A percentile compares a stretch with the other conserved stretches of the same genome.
Evolutionary conservation across 768 basidiomycete genomes (phyloP).

Genomic region (Boletellus sp.): DNA sequence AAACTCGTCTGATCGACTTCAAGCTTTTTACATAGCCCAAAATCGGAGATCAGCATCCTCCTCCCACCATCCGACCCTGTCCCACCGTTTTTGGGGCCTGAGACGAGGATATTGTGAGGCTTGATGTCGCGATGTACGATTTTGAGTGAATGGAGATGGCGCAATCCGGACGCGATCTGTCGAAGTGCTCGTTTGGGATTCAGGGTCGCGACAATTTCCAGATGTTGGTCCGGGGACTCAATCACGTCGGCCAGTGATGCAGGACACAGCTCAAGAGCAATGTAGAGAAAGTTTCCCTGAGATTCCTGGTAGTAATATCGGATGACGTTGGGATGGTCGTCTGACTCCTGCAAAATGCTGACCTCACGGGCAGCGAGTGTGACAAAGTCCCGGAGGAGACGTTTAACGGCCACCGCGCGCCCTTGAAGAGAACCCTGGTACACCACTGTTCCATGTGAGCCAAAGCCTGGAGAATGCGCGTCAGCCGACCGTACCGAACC

Average conservation of each 20-base stretch:
- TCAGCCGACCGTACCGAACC: constrained; percentile 5
- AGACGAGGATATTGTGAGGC: constrained; percentile 94
- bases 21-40: constrained; percentile 93
- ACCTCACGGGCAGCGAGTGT: constrained; percentile 94
- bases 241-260: constrained; percentile 85
- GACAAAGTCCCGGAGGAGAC: constrained; percentile 91
- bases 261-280: constrained; percentile 93
- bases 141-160: constrained; percentile 90
- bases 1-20: constrained; percentile 97
- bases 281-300: constrained; percentile 91
- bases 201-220: constrained; percentile 75
- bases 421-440: constrained; percentile 94
- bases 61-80: constrained; percentile 43
- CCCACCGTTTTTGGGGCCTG: constrained; percentile 56
- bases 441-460: constrained; percentile 96
- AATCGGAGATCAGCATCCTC: constrained; percentile 93
- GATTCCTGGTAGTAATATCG: constrained; percentile 97
- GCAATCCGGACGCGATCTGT: constrained; percentile 84
- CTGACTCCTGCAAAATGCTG: constrained; percentile 89
- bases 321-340: constrained; percentile 98
- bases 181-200: constrained; percentile 84
- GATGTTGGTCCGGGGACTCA: constrained; percentile 72
- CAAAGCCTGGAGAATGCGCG: constrained; percentile 60
- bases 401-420: constrained; percentile 97
- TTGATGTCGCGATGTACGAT: constrained; percentile 99